These are phyloP conservation scores for Colletotrichum camelliae DNA, from an alignment of 2,329 filamentous ascomycete species.

Conservation along the genomic window DNA sequence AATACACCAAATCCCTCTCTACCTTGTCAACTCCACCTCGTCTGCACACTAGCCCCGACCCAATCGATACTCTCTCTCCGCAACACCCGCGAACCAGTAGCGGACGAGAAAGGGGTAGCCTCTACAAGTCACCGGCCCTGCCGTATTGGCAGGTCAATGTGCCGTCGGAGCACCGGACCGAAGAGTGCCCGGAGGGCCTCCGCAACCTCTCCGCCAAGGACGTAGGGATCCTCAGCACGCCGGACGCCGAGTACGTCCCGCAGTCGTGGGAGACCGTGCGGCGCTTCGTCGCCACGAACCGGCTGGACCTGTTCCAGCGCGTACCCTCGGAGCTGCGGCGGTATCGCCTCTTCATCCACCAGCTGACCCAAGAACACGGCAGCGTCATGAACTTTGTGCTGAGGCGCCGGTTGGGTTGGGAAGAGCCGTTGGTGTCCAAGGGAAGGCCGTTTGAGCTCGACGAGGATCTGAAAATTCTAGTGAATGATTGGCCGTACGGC, in stretches of 20 bases:
- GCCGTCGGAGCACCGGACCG: slow-evolving; percentile 63
- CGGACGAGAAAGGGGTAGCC: slow-evolving; percentile 4
- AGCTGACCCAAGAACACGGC: slow-evolving; percentile 71
- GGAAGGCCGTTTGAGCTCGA: slow-evolving; percentile 47
- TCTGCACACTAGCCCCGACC: neutral
- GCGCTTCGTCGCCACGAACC: slow-evolving; percentile 66
- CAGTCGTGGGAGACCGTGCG: slow-evolving; percentile 75
- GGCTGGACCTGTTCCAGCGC: slow-evolving; percentile 78
- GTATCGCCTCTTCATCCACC: slow-evolving; percentile 74
- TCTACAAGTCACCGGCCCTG: slow-evolving; percentile 22
- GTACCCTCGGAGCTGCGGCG: slow-evolving; percentile 77
- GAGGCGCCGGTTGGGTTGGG: slow-evolving; percentile 73
- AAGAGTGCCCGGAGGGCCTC: slow-evolving; percentile 76
- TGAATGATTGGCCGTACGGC: slow-evolving; percentile 96
- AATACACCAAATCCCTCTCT: neutral
- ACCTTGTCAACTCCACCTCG: neutral
- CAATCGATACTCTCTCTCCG: neutral
- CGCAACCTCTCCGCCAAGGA: slow-evolving; percentile 70
- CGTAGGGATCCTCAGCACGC: slow-evolving; percentile 70
- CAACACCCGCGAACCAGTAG: neutral
- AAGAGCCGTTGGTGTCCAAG: slow-evolving; percentile 28
- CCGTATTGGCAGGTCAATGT: slow-evolving; percentile 89
- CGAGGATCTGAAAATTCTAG: slow-evolving; percentile 74
- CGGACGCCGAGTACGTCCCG: slow-evolving; percentile 67
- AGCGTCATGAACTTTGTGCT: slow-evolving; percentile 81